phyloP scores from a whole-genome alignment of 306 rosid species.

The Leucaena leucocephala region DNA sequence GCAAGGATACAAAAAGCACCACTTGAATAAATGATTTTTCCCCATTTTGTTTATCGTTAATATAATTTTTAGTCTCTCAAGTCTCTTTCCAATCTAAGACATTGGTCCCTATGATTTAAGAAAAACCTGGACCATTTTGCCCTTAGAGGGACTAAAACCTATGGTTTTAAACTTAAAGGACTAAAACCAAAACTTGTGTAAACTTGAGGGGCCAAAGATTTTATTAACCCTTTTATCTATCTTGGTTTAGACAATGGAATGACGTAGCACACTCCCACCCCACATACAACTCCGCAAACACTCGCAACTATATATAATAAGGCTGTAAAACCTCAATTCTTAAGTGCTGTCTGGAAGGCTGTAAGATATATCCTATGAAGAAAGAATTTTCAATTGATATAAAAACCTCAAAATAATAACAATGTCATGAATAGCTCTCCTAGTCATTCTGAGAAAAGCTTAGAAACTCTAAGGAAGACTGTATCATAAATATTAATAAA shows the following conservation, averaged over 20 bases:
- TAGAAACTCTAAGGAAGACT: neutral
- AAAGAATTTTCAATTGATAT: neutral
- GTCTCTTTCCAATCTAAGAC: no score
- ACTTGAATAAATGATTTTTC: neutral
- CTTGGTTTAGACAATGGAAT: neutral
- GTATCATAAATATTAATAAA: neutral
- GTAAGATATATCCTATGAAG: slow-evolving; percentile 1
- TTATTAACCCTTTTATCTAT: neutral
- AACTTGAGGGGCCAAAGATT: no score
- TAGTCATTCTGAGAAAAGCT: neutral
- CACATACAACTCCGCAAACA: neutral
- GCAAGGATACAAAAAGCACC: neutral
- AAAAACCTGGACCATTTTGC: no score
- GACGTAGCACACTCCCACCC: neutral
- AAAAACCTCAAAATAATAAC: neutral
- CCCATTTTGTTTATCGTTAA: no score
- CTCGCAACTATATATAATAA: slow-evolving; percentile 15
- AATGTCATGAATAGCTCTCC: neutral
- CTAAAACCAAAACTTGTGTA: no score
- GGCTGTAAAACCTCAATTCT: slow-evolving; percentile 5
- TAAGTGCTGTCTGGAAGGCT: slow-evolving; percentile 8
- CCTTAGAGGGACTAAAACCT: no score
- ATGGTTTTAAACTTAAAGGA: no score
- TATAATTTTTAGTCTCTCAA: no score
- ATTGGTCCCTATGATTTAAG: no score